phyloP scores from a whole-genome alignment of 2,329 filamentous ascomycete genomes.

The Bipolaris oryzae region DNA sequence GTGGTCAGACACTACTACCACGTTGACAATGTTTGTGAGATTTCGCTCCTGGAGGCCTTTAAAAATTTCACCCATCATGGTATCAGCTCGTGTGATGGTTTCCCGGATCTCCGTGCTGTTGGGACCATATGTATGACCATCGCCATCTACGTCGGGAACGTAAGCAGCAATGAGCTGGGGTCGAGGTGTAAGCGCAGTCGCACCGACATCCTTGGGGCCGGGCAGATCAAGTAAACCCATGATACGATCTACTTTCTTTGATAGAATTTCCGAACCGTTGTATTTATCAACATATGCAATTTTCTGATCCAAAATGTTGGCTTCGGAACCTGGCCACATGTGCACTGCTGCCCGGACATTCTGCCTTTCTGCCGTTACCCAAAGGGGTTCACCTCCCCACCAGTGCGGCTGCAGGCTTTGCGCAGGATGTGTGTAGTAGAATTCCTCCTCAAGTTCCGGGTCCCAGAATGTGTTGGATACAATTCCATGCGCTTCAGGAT shows the following conservation, averaged over 20 bases:
- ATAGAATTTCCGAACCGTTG: conserved; percentile 76
- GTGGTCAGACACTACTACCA: conserved; percentile 96
- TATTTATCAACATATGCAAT: conserved; percentile 84
- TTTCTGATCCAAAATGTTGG: conserved; percentile 75
- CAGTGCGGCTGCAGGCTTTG: conserved; percentile 83
- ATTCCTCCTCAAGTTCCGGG: conserved; percentile 74
- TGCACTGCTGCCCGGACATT: conserved; percentile 82
- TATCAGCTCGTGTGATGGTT: conserved; percentile 80
- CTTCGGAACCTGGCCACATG: conserved; percentile 99
- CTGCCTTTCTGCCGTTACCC: conserved; percentile 87
- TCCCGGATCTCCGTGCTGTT: conserved; percentile 89
- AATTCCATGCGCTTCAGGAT: conserved; percentile 90
- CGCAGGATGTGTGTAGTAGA: conserved; percentile 81
- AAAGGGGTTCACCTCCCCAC: conserved; percentile 95
- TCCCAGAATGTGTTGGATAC: conserved; percentile 98
- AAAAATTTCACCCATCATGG: conserved; percentile 80
- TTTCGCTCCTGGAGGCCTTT: conserved; percentile 79
- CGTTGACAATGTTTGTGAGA: conserved; percentile 85
- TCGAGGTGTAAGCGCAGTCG: conserved; percentile 60
- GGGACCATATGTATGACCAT: conserved; percentile 87
- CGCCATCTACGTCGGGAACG: conserved; percentile 86
- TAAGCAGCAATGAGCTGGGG: conserved; percentile 95
- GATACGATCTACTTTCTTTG: conserved; percentile 78
- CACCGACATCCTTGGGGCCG: conserved; percentile 66
- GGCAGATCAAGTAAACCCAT: conserved; percentile 85